A percentile compares a stretch with the other conserved stretches of the same genome.
phyloP scores from a whole-genome alignment of 2,329 filamentous ascomycete species.

The Sporothrix pseudoabietina region DNA sequence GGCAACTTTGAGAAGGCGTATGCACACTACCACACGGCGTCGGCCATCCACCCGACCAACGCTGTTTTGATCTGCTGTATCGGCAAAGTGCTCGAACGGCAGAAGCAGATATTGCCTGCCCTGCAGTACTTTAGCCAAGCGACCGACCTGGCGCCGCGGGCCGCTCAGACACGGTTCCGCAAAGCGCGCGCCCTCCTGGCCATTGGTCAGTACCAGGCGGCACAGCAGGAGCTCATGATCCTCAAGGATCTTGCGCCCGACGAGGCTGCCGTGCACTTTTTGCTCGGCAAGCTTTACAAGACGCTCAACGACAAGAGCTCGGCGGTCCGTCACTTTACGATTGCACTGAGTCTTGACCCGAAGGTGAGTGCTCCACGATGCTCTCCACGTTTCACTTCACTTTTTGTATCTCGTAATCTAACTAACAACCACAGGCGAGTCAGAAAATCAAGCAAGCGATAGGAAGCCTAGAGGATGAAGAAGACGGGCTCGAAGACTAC shows the following conservation, averaged over 20 bases:
- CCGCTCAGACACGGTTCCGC: conserved; percentile 85
- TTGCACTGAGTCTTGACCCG: conserved; percentile 90
- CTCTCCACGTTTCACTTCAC: not conserved
- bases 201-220: conserved; percentile 68
- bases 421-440: conserved; percentile 65
- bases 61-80: conserved; percentile 91
- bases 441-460: conserved; percentile 96
- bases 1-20: conserved; percentile 90
- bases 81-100: conserved; percentile 84
- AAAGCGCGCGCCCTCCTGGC: conserved; percentile 86
- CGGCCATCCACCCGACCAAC: conserved; percentile 89
- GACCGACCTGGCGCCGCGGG: conserved; percentile 76
- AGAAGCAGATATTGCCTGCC: conserved; percentile 78
- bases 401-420: not conserved
- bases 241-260: conserved; percentile 90
- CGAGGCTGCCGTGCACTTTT: conserved; percentile 93
- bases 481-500: conserved; percentile 69
- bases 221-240: conserved; percentile 80
- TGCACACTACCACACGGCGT: conserved; percentile 85
- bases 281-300: conserved; percentile 83
- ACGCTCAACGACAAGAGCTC: conserved; percentile 70
- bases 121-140: conserved; percentile 81
- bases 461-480: conserved; percentile 83
- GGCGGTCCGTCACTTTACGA: conserved; percentile 93
- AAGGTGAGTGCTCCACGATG: conserved; percentile 64